Base-by-base conservation (phyloP, 1,284 basidiomycete genomes). In the Testicularia cyperi region DNA sequence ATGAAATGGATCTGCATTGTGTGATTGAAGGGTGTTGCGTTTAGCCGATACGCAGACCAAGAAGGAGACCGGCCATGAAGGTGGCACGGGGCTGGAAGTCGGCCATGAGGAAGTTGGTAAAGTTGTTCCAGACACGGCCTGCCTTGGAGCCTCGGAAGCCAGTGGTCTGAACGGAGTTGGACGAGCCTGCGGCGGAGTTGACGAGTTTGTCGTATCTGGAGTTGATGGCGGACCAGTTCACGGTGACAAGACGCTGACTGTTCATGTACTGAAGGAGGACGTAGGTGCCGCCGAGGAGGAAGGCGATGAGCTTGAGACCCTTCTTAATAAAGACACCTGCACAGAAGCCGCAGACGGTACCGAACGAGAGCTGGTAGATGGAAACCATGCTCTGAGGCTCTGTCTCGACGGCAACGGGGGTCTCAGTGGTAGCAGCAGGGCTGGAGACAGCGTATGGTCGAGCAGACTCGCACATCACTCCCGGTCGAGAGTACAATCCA, bases 311-410 rank as follows among this genome's bases (percentile, higher is more conserved):
- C 75, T 86, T 90, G 27, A 87, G 84, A 22, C 92, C 92, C 78
- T 95, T 95, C 80, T 94, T 95, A 68, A 95, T 82, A 74, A 97
- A 97, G 0, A 96, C 82, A 0, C 92, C 92, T 0, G 90, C 85
- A 70, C 90, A 96, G 37, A 96, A 77, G 2, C 92, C 68, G 56
- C 86, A 85, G 1, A 88, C 84, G 12, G 89, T 88, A 23, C 92
- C 92, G 72, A 96, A 95, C 0, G 85, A 82, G 33, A 96, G 83
- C 70, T 92, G 85, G 72, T 88, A 88, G n/a, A 85, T 54, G 55
- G 85, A 87, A 21, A 94, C 81, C 1, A 83, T 82, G 26, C 88
- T 90, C 38, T 80, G 68, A 2, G 88, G 85, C 23, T 68, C 56
- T 14, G 32, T 37, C 23, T 32, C 34, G 31, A 10, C 20, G 5